Percentiles rank a stretch among this genome's conserved stretches.
Evolutionary conservation across 75 land plant species (phyloP).

Genomic region (Adiantum capillusveneris): DNA sequence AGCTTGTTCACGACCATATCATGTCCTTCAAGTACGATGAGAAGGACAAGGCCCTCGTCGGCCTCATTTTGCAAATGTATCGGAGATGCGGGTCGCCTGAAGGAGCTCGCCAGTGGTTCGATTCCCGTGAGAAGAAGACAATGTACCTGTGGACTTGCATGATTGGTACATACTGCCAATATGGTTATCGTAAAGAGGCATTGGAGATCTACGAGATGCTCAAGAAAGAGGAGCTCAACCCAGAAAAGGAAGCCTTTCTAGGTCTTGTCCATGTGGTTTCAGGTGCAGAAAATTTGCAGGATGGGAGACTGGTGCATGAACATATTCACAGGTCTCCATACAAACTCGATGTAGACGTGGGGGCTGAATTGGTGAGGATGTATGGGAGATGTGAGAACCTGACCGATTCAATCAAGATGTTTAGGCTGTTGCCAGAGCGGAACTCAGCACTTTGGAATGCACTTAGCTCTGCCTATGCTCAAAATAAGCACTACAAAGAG

Average conservation of each 20-base stretch:
- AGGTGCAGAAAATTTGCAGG: conserved; percentile 1
- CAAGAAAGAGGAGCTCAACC: not conserved
- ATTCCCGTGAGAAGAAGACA: not conserved
- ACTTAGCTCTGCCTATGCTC: conserved; percentile 30
- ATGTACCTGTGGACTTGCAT: conserved; percentile 3
- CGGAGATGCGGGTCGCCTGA: conserved; percentile 1
- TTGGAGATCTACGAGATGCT: not conserved
- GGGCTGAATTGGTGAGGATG: not conserved
- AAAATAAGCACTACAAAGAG: conserved; percentile 35
- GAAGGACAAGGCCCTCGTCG: conserved; percentile 1
- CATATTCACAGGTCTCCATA: not conserved
- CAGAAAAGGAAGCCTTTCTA: conserved; percentile 3
- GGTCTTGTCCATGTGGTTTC: not conserved
- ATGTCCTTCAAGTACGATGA: not conserved
- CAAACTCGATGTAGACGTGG: not conserved
- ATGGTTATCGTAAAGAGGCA: conserved; percentile 1
- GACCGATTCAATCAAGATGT: not conserved
- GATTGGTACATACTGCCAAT: conserved; percentile 5
- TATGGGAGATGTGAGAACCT: conserved; percentile 1
- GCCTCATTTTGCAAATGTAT: conserved; percentile 7
- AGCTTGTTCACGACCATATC: not conserved
- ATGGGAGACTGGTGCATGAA: conserved; percentile 9
- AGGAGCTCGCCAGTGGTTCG: not conserved
- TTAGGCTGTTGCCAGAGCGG: not conserved
- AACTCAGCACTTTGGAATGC: conserved; percentile 39